Percentiles rank a stretch among this genome's conserved stretches.
phyloP scores from a whole-genome alignment of 768 basidiomycete species.

The Tephrocybe sp. region DNA sequence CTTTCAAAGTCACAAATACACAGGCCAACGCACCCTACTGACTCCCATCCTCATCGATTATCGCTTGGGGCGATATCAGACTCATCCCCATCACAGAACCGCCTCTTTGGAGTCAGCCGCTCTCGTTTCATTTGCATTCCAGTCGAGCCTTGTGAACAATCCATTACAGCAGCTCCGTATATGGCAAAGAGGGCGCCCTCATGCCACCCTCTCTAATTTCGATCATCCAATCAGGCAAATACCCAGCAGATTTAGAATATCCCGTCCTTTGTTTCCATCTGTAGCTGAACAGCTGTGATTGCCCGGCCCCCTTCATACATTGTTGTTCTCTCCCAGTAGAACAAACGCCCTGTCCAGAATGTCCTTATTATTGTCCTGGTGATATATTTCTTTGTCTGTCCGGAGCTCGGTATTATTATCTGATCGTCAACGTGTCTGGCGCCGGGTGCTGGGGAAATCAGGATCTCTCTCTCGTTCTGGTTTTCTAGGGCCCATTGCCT shows the following conservation, averaged over 20 bases:
- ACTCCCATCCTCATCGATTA: slow-evolving; percentile 10
- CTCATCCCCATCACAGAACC: neutral
- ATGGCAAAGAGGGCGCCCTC: slow-evolving; percentile 24
- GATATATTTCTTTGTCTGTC: slow-evolving; percentile 2
- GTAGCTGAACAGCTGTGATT: slow-evolving; percentile 1
- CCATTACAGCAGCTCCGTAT: slow-evolving; percentile 21
- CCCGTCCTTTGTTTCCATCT: slow-evolving; percentile 10
- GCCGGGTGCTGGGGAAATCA: slow-evolving; percentile 11
- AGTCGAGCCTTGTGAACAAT: slow-evolving; percentile 9
- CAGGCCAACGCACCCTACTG: slow-evolving; percentile 4
- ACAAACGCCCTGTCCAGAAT: neutral
- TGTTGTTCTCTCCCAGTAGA: neutral
- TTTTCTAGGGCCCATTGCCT: neutral
- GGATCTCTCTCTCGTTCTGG: slow-evolving; percentile 1
- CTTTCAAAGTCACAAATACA: slow-evolving; percentile 10
- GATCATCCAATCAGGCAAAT: slow-evolving; percentile 27
- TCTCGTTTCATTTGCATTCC: slow-evolving; percentile 1
- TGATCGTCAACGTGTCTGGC: slow-evolving; percentile 15
- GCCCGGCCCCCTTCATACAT: neutral
- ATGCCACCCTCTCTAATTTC: slow-evolving; percentile 31
- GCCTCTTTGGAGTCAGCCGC: neutral
- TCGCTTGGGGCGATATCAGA: neutral
- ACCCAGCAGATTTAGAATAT: neutral
- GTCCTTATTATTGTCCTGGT: neutral
- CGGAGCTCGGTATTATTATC: slow-evolving; percentile 13